Conservation (phyloP, 2,329 filamentous ascomycete species). For the Fusarium buharicum region DNA sequence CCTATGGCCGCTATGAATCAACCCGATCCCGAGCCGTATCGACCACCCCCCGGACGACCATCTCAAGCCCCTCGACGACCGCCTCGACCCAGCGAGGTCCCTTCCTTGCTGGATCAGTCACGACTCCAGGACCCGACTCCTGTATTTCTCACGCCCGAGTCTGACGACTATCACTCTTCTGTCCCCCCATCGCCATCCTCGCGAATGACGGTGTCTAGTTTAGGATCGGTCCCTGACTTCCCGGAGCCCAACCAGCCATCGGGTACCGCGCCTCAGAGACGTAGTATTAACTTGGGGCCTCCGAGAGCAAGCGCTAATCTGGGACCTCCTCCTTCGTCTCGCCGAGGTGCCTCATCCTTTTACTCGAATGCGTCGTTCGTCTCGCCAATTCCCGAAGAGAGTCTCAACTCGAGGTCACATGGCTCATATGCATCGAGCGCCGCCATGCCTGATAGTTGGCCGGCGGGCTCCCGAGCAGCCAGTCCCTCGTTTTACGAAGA, state of each 20-base stretch:
- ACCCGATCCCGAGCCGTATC: slow-evolving; percentile 56
- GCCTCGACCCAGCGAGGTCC: slow-evolving; percentile 68
- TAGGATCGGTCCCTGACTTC: slow-evolving; percentile 69
- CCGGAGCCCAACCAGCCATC: slow-evolving; percentile 55
- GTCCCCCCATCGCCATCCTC: slow-evolving; percentile 61
- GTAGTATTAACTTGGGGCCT: slow-evolving; percentile 60
- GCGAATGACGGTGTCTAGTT: slow-evolving; percentile 63
- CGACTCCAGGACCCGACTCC: slow-evolving; percentile 66
- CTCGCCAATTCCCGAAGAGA: slow-evolving; percentile 80
- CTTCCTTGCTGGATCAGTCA: slow-evolving; percentile 67
- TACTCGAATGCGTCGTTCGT: slow-evolving; percentile 75
- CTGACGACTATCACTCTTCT: slow-evolving; percentile 53
- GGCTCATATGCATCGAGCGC: slow-evolving; percentile 77
- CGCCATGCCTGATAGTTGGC: slow-evolving; percentile 76
- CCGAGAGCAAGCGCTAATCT: slow-evolving; percentile 63
- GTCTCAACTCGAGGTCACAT: slow-evolving; percentile 65
- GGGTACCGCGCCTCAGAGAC: slow-evolving; percentile 51
- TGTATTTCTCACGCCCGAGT: slow-evolving; percentile 54
- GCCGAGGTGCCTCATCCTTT: slow-evolving; percentile 70
- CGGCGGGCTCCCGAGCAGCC: slow-evolving; percentile 57
- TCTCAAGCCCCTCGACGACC: slow-evolving; percentile 66
- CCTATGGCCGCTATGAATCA: slow-evolving; percentile 49
- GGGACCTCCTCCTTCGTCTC: slow-evolving; percentile 69
- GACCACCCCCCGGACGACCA: slow-evolving; percentile 61
- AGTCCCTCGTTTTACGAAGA: slow-evolving; percentile 64